phyloP scores from a whole-genome alignment of 257 asterid species.

The Nemophila menziesii region DNA sequence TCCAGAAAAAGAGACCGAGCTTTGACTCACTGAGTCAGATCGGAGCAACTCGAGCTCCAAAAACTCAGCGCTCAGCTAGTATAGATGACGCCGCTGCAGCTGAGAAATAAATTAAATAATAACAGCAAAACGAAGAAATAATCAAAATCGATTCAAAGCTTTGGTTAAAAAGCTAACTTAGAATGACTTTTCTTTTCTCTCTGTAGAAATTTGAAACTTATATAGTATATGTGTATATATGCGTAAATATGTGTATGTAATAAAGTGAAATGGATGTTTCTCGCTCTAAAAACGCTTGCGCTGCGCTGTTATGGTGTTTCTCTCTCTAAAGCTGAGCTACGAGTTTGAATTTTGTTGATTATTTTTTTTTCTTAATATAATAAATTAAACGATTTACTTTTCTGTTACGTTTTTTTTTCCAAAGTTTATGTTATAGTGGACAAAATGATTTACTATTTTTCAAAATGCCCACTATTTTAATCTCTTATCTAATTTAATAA shows the following conservation, averaged over 20 bases:
- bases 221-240: not conserved
- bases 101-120: conserved; percentile 1
- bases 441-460: too few species aligned
- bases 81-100: not conserved
- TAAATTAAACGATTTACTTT: too few species aligned
- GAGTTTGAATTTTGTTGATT: too few species aligned
- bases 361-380: too few species aligned
- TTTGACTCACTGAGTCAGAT: conserved; percentile 50
- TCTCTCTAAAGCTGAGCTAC: conserved; percentile 2
- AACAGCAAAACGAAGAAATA: not conserved
- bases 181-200: conserved; percentile 11
- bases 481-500: too few species aligned
- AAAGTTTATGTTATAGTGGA: too few species aligned
- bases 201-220: conserved; percentile 8
- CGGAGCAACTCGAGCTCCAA: conserved; percentile 31
- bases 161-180: conserved; percentile 7
- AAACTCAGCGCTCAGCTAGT: conserved; percentile 12
- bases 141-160: conserved; percentile 1
- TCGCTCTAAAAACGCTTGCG: conserved; percentile 17
- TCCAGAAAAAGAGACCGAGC: conserved; percentile 38
- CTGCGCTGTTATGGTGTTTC: not conserved
- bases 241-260: conserved; percentile 3
- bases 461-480: too few species aligned
- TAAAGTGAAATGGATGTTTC: conserved; percentile 6
- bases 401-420: too few species aligned